Base-by-base conservation (phyloP, 495 filamentous ascomycete species). In the Trypethelium eluteriae region DNA sequence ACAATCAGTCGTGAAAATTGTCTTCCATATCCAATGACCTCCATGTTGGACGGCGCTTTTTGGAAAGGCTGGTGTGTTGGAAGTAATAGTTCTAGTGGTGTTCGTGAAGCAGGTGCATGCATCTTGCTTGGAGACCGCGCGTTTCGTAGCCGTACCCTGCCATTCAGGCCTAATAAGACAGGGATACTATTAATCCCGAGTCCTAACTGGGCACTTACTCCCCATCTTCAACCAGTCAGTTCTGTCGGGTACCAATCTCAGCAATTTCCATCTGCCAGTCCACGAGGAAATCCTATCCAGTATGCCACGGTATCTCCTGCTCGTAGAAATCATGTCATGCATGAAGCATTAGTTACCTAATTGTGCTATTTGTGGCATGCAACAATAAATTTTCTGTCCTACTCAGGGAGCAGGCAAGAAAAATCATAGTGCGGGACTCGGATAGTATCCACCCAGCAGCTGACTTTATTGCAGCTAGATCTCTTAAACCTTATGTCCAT, bases 151-250 rank as follows among this genome's bases (percentile, higher is more conserved):
- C 53, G 53, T 59, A 59, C 25, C 53, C 53, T 34, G 32, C 32
- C 32, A 59, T 59, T 59, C 18, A 59, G 53, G 53, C 53, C 53
- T 18, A 59, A 59, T 59, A 59, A 59, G 53, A 59, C 53, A 34
- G 53, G 53, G 53, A 59, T 59, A 59, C 14, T 36, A 3, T 59
- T 11, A 35, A 18, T 59, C n/a, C 53, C 36, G 32, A 59, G 53
- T 32, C 53, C 53, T 36, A 34, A 59, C 6, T 3, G 53, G 18
- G 32, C 32, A 35, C 7, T 7, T 59, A 9, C 7, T n/a, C 36
- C 7, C 53, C 32, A 59, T 36, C 11, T 36, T 59, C 32, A 9
- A 59, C 18, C 53, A 36, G 5, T 14, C 53, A 34, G 3, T 36
- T 10, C 14, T 36, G 7, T 59, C 25, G 18, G 53, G 32, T 9